A percentile compares a stretch with the other conserved stretches of the same genome.
These are phyloP conservation scores for Microdochium nivale DNA, from an alignment of 2,329 filamentous ascomycete genomes.

Conservation along the genomic window DNA sequence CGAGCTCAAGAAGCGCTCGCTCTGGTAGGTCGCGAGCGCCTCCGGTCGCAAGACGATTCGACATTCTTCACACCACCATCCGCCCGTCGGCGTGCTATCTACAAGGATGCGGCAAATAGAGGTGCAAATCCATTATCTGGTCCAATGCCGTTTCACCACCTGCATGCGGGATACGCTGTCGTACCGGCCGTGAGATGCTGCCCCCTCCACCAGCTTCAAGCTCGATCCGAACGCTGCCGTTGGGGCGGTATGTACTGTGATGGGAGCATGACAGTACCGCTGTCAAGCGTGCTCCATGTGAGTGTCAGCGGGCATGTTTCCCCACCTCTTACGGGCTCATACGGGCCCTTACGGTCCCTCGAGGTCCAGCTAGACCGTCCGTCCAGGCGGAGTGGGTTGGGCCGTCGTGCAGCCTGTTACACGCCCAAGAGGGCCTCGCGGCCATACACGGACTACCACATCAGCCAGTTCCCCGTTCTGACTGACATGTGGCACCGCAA, in stretches of 20 bases:
- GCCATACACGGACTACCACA: constrained; percentile 19
- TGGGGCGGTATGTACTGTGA: too few species aligned
- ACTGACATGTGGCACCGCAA: constrained; percentile 22
- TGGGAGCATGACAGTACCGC: not conserved
- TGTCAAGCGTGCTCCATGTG: not conserved
- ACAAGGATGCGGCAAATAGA: not conserved
- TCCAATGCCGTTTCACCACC: not conserved
- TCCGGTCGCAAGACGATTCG: not conserved
- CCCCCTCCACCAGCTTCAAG: too few species aligned
- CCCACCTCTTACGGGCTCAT: not conserved
- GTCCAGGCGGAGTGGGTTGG: not conserved
- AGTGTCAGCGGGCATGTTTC: not conserved
- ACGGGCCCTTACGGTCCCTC: too few species aligned
- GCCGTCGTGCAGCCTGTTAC: constrained; percentile 2
- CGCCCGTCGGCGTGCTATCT: not conserved
- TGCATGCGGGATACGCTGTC: not conserved
- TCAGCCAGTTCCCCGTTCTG: constrained; percentile 14
- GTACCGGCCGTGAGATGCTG: not conserved
- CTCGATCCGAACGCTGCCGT: too few species aligned
- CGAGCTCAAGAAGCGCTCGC: not conserved
- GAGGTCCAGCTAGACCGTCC: not conserved
- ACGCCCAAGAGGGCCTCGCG: constrained; percentile 15
- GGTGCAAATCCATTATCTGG: not conserved
- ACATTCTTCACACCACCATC: not conserved
- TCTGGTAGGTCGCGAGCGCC: not conserved